Conservation (phyloP, 139 green algal species). For the Chlamydomonas schloesseri region DNA sequence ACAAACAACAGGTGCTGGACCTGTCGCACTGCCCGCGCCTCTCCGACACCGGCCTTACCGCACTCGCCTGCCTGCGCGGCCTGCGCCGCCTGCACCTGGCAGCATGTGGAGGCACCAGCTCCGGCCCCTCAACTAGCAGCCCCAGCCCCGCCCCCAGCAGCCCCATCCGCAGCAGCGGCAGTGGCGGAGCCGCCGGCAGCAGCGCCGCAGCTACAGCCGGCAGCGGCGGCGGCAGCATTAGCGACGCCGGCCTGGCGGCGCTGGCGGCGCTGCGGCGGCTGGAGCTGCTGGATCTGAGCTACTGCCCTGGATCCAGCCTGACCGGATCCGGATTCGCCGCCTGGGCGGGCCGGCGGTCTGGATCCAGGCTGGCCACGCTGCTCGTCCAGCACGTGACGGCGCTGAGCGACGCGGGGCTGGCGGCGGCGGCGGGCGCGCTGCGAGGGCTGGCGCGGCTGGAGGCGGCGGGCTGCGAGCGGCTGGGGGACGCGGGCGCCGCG, state of each 20-base stretch:
- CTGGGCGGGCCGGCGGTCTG: slow-evolving; percentile 5
- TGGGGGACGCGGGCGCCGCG: slow-evolving; percentile 54
- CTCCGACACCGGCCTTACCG: slow-evolving; percentile 35
- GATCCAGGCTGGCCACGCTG: slow-evolving; percentile 49
- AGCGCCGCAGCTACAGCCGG: too few species aligned
- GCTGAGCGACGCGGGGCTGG: slow-evolving; percentile 58
- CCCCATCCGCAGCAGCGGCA: too few species aligned
- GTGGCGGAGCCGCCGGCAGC: too few species aligned
- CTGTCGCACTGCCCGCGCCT: slow-evolving; percentile 46
- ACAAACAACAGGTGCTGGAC: slow-evolving; percentile 55
- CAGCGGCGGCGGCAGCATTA: slow-evolving; percentile 12
- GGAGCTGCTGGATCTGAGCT: slow-evolving; percentile 41
- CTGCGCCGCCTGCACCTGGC: slow-evolving; percentile 18
- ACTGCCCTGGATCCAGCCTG: neutral
- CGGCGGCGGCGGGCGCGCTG: neutral
- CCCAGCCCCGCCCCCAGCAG: too few species aligned
- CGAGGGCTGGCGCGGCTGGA: slow-evolving; percentile 40
- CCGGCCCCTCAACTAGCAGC: too few species aligned
- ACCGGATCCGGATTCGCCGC: slow-evolving; percentile 33
- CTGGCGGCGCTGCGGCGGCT: slow-evolving; percentile 47
- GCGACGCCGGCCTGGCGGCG: slow-evolving; percentile 47
- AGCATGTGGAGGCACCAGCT: too few species aligned
- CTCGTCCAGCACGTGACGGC: slow-evolving; percentile 46
- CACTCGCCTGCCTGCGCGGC: neutral
- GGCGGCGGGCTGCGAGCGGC: slow-evolving; percentile 47